Conservation (phyloP, 768 basidiomycete genomes). For the Agrocybe praecox region DNA sequence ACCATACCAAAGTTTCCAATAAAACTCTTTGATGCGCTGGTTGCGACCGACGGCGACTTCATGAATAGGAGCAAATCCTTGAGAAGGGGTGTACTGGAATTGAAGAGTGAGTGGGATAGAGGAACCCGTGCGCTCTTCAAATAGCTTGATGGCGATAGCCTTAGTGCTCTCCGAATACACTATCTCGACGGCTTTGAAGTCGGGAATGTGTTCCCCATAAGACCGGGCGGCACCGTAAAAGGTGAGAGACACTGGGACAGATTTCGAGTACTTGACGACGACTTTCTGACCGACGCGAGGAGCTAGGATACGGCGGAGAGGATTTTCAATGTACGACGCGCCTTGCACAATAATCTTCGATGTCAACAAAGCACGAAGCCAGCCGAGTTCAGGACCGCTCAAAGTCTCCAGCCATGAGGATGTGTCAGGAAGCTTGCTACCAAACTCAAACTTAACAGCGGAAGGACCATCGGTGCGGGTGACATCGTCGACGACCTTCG, state of each 20-base stretch:
- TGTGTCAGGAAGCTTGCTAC: slow-evolving; percentile 54
- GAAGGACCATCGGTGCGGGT: slow-evolving; percentile 42
- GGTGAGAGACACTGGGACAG: slow-evolving; percentile 56
- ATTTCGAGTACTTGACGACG: slow-evolving; percentile 53
- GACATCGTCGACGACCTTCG: slow-evolving; percentile 41
- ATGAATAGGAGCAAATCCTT: slow-evolving; percentile 91
- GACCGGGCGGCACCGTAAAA: slow-evolving; percentile 83
- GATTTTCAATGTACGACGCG: slow-evolving; percentile 83
- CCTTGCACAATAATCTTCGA: slow-evolving; percentile 89
- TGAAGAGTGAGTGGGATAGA: slow-evolving; percentile 81
- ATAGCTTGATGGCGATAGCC: slow-evolving; percentile 72
- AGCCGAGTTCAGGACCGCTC: slow-evolving; percentile 79
- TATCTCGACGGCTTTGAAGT: slow-evolving; percentile 86
- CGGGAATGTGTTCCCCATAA: slow-evolving; percentile 65
- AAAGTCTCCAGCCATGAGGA: slow-evolving; percentile 83
- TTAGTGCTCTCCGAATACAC: slow-evolving; percentile 52
- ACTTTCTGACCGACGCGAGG: slow-evolving; percentile 83
- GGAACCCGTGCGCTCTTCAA: slow-evolving; percentile 78
- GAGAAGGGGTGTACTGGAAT: slow-evolving; percentile 86
- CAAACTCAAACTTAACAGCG: slow-evolving; percentile 52
- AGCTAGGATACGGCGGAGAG: slow-evolving; percentile 81
- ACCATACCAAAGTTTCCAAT: slow-evolving; percentile 99
- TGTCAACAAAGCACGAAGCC: slow-evolving; percentile 85
- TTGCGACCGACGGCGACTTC: slow-evolving; percentile 86
- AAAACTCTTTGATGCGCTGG: slow-evolving; percentile 92